Evolutionary conservation across 1,284 basidiomycete genomes (phyloP).

Genomic region (Rhodotorula sp.): DNA sequence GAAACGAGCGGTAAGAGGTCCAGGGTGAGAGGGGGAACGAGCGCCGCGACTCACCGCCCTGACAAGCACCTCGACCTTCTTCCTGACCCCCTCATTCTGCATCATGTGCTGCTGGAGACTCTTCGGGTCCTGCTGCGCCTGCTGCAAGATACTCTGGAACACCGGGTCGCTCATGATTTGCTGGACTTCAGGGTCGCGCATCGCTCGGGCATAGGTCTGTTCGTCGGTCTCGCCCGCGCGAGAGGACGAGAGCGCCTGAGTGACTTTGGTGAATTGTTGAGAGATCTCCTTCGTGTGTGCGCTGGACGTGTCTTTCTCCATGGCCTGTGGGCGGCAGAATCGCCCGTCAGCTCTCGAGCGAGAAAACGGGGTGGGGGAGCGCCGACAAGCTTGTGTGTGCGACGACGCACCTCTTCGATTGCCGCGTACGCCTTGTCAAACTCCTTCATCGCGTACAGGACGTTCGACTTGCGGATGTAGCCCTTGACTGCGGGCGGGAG

Average conservation of each 20-base stretch:
- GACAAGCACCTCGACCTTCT: conserved; percentile 88
- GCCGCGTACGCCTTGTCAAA: conserved; percentile 81
- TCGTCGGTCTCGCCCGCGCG: conserved; percentile 88
- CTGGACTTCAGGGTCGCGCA: conserved; percentile 91
- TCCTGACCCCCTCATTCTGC: conserved; percentile 71
- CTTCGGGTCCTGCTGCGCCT: conserved; percentile 85
- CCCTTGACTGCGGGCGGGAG: conserved; percentile 68
- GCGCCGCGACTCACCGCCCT: conserved; percentile 17
- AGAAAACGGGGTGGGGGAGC: neutral
- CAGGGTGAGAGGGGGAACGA: neutral
- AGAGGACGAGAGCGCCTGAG: conserved; percentile 75
- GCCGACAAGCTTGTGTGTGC: no score
- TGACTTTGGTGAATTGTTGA: conserved; percentile 72
- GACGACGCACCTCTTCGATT: conserved; percentile 59
- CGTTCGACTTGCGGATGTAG: conserved; percentile 88
- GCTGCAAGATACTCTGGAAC: conserved; percentile 87
- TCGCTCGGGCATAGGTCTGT: conserved; percentile 86
- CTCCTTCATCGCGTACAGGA: conserved; percentile 88
- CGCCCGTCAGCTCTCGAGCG: neutral
- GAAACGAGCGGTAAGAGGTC: neutral
- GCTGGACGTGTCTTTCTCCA: conserved; percentile 69
- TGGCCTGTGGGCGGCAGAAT: conserved; percentile 53
- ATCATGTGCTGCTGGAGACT: conserved; percentile 97
- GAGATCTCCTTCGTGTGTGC: conserved; percentile 80
- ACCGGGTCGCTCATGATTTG: conserved; percentile 79